Conservation (phyloP, 805 yeast species). For the Lipomyces sp. region DNA sequence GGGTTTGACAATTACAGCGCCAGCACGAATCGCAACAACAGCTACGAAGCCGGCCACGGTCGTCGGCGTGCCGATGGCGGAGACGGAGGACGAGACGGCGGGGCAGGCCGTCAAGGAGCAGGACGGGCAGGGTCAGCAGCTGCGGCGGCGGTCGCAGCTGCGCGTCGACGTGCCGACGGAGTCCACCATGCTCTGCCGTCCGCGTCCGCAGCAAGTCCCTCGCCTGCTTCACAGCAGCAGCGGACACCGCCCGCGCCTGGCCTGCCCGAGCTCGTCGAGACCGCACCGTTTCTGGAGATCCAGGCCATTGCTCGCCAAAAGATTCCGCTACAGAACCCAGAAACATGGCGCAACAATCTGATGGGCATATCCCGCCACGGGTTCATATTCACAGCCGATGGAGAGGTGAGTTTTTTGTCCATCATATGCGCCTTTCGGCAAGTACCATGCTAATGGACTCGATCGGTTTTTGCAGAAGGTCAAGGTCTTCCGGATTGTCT, state of each 20-base stretch:
- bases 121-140: too few relatives aligned
- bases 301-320: constrained; percentile 8
- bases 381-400: constrained; percentile 22
- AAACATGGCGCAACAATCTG: constrained; percentile 22
- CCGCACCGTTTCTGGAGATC: constrained; percentile 7
- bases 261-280: constrained; percentile 1
- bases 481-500: constrained; percentile 12
- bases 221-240: background rate
- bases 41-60: background rate
- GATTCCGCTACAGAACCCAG: constrained; percentile 6
- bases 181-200: too few relatives aligned
- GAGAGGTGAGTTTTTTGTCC: constrained; percentile 8
- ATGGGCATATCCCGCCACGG: constrained; percentile 13
- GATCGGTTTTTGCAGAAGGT: constrained; percentile 4
- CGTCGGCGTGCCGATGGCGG: background rate
- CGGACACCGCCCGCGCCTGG: too few relatives aligned
- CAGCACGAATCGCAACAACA: background rate
- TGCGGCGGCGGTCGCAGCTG: too few relatives aligned
- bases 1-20: background rate
- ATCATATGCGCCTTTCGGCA: background rate
- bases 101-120: constrained; percentile 5
- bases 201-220: background rate
- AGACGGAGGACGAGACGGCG: background rate
- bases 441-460: too few relatives aligned
- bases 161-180: too few relatives aligned